A percentile compares a stretch with the other conserved stretches of the same genome.
Conservation (phyloP, 257 asterid species). For the Rehmannia glutinosa region DNA sequence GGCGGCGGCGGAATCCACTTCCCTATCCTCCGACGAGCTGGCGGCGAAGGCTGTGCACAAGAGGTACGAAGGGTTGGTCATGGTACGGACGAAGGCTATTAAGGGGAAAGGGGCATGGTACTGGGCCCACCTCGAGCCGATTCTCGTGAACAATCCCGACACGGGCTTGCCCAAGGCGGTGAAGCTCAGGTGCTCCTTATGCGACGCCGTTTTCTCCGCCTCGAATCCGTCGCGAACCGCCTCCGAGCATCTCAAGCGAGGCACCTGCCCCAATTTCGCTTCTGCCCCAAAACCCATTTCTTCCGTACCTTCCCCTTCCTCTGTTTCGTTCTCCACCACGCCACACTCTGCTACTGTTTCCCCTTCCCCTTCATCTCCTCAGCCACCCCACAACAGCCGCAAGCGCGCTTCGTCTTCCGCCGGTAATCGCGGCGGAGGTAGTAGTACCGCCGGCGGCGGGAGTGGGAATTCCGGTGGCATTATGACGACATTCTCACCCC, state of each 20-base stretch:
- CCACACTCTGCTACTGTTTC: not conserved
- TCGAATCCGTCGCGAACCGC: conserved; percentile 97
- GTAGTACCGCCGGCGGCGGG: conserved; percentile 25
- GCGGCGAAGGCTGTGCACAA: conserved; percentile 80
- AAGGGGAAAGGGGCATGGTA: conserved; percentile 99
- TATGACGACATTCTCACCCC: conserved; percentile 23
- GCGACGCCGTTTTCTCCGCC: conserved; percentile 97
- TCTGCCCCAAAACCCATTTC: conserved; percentile 67
- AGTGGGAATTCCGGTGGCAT: conserved; percentile 46
- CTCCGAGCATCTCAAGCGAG: conserved; percentile 94
- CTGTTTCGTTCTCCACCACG: conserved; percentile 9
- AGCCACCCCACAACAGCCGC: conserved; percentile 27
- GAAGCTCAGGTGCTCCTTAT: conserved; percentile 77
- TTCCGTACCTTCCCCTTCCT: conserved; percentile 42
- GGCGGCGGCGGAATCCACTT: conserved; percentile 24
- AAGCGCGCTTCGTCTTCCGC: conserved; percentile 35
- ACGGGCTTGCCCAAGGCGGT: conserved; percentile 86
- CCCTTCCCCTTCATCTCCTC: conserved; percentile 19
- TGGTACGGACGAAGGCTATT: conserved; percentile 84
- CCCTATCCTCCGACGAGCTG: conserved; percentile 46
- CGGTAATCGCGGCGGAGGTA: conserved; percentile 27
- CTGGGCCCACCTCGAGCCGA: conserved; percentile 96
- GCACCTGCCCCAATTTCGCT: conserved; percentile 90
- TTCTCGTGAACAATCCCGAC: conserved; percentile 68
- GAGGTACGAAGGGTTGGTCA: conserved; percentile 77